A percentile compares a stretch with the other conserved stretches of the same genome.
These are phyloP conservation scores for Chimonanthus salicifolius DNA, from an alignment of 164 flowering plant genomes.

Conservation along the genomic window DNA sequence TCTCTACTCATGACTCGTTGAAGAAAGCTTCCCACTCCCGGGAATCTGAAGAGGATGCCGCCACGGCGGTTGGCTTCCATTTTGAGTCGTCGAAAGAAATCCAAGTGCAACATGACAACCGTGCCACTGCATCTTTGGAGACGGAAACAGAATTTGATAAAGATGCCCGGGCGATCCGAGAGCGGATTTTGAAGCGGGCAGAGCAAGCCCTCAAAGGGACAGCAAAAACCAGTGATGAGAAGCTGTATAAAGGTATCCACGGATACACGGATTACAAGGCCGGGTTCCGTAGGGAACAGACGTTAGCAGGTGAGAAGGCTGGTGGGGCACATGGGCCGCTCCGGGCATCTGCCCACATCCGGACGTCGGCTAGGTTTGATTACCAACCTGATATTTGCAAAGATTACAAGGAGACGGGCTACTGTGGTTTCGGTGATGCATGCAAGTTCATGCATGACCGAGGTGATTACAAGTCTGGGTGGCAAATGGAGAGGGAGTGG, in stretches of 20 bases:
- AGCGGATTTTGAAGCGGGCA: conserved; percentile 75
- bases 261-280: conserved; percentile 79
- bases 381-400: conserved; percentile 97
- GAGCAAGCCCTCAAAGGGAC: conserved; percentile 60
- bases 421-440: conserved; percentile 95
- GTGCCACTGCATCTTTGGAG: conserved; percentile 82
- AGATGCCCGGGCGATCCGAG: conserved; percentile 83
- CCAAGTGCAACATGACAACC: conserved; percentile 79
- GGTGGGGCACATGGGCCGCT: conserved; percentile 95
- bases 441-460: conserved; percentile 99
- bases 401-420: conserved; percentile 95
- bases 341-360: conserved; percentile 91
- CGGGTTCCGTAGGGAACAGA: conserved; percentile 86
- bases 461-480: conserved; percentile 93
- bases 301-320: conserved; percentile 84
- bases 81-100: conserved; percentile 82
- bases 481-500: conserved; percentile 96
- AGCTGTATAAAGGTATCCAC: conserved; percentile 75
- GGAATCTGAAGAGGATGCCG: conserved; percentile 18
- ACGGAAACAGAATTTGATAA: conserved; percentile 79
- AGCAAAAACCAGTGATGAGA: conserved; percentile 34
- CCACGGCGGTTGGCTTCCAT: conserved; percentile 34
- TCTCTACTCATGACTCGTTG: conserved; percentile 43
- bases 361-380: conserved; percentile 80
- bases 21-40: conserved; percentile 23